A percentile compares a stretch with the other conserved stretches of the same genome.
phyloP scores from a whole-genome alignment of 495 filamentous ascomycete species.

The Neurospora sublineolata region DNA sequence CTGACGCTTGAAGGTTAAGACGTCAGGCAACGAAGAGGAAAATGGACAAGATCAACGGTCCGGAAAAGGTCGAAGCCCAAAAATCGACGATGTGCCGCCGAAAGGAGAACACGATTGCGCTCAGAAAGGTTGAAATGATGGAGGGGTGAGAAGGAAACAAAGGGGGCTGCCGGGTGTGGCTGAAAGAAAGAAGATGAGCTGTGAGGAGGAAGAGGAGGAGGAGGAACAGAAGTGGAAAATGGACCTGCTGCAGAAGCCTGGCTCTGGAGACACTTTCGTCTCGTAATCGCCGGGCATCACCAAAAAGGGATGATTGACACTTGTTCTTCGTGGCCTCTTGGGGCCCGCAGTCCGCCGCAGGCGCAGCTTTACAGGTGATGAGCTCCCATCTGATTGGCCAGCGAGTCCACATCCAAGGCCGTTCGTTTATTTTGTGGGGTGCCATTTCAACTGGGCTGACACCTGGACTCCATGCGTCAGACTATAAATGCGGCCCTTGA shows the following conservation, averaged over 20 bases:
- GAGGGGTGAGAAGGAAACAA: background rate
- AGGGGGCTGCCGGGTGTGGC: background rate
- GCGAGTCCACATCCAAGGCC: background rate
- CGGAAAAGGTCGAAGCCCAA: background rate
- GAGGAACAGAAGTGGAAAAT: background rate
- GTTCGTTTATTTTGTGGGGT: background rate
- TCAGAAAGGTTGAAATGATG: background rate
- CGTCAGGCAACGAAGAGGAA: background rate
- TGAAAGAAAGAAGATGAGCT: background rate
- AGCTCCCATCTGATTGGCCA: background rate
- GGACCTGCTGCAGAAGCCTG: background rate
- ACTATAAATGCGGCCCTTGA: background rate
- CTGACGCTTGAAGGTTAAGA: background rate
- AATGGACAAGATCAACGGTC: background rate
- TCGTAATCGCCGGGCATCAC: background rate
- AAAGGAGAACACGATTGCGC: background rate
- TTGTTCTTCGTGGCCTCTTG: background rate
- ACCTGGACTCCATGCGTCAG: background rate
- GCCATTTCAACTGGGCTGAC: background rate
- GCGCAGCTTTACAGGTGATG: background rate
- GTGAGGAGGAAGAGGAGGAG: background rate
- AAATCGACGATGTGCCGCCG: background rate
- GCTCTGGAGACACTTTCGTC: background rate
- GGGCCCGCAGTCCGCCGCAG: background rate
- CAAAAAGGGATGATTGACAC: background rate